Base-by-base conservation (phyloP, 1,284 basidiomycete genomes). In the Trichosporon asahii region DNA sequence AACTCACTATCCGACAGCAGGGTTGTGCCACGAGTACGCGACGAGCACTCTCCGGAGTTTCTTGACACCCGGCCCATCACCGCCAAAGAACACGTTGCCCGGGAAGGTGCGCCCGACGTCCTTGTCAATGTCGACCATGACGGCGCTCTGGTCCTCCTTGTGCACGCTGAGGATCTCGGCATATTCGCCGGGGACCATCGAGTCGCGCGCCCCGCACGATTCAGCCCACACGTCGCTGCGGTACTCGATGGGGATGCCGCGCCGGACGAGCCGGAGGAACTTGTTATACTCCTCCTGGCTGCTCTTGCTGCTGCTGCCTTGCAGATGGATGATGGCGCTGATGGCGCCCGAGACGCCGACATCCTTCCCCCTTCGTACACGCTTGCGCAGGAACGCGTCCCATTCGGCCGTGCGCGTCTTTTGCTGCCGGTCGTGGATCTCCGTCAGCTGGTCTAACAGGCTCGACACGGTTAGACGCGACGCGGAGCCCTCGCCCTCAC, bases 81-180 rank as follows among this genome's bases (percentile, higher is more conserved):
- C 92, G 0, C 94, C 96, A 83, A 98, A 99, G 85, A 96, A 99
- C 40, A 98, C 88, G 79, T 98, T 98, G 55, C 95, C 85, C 0
- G 96, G 96, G 90, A 98, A 97, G 53, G 93, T 96, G 81, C 94
- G 84, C 57, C 80, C 76, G 0, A 98, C 92, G 78, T 98, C 96
- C 84, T 98, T 95, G 85, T 96, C 95, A 72, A 99, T 98, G 85
- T 99, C 96, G 44, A 82, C 80, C 66, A 85, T 82, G 65, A 89
- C 87, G 0, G 91, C 89, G 57, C 88, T 86, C 25, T 85, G 85
- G 53, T 87, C 87, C 35, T 86, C 85, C 29, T 84, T 85, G 73
- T 90, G 88, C 46, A 83, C 81, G 0, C 86, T 86, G 27, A 96
- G 85, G 70, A 98, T 84, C 79, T 98, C 96, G 66, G 88, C 86